These are phyloP conservation scores for Phytopythium chamaehyphon DNA, from an alignment of 352 stramenopile species.

Conservation along the genomic window DNA sequence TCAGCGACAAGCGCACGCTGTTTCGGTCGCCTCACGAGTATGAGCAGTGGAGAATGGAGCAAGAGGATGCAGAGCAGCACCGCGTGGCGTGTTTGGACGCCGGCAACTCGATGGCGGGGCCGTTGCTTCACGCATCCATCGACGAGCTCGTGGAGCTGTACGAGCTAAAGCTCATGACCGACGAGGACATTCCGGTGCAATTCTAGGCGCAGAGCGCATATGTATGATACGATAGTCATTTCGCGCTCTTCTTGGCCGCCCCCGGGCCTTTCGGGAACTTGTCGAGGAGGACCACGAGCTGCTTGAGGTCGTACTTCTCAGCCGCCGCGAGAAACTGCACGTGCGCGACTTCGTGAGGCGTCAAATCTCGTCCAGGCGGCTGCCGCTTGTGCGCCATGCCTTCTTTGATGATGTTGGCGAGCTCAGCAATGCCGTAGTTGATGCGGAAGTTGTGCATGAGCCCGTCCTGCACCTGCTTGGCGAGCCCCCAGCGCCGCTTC, in stretches of 20 bases:
- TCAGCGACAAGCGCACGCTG: constrained; percentile 45
- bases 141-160: constrained; percentile 52
- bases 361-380: constrained; percentile 20
- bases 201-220: too few species aligned
- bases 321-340: constrained; percentile 60
- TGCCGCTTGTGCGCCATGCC: constrained; percentile 36
- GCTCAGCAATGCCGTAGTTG: constrained; percentile 67
- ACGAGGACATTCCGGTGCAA: constrained; percentile 36
- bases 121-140: constrained; percentile 40
- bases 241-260: constrained; percentile 12
- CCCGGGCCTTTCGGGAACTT: constrained; percentile 63
- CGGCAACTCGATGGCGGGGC: constrained; percentile 24
- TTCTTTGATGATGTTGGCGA: constrained; percentile 58
- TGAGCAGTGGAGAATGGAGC: constrained; percentile 67
- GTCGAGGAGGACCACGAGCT: constrained; percentile 54
- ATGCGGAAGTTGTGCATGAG: constrained; percentile 66
- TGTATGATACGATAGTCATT: not conserved
- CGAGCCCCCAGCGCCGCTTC: constrained; percentile 65
- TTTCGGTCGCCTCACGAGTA: constrained; percentile 48
- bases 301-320: constrained; percentile 79
- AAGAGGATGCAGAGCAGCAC: constrained; percentile 47
- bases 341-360: constrained; percentile 41
- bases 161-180: constrained; percentile 40
- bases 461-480: constrained; percentile 69
- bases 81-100: constrained; percentile 28